Conservation (phyloP, 306 rosid genomes). For the Prunus campanulata region DNA sequence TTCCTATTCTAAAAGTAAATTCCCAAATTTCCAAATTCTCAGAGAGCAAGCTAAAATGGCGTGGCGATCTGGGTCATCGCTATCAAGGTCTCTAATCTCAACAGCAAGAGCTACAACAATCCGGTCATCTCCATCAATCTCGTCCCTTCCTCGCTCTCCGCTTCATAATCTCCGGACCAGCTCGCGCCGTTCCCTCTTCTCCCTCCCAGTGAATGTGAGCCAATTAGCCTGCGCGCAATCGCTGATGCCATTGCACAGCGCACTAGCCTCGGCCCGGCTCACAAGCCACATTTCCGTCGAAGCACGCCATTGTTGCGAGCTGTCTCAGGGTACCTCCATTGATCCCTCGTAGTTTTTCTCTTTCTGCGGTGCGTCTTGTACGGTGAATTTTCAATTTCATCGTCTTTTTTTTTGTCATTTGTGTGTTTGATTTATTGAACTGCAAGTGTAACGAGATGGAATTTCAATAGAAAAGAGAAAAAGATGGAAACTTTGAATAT, state of each 20-base stretch:
- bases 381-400: not conserved
- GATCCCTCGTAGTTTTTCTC: constrained; percentile 17
- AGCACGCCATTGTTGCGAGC: constrained; percentile 53
- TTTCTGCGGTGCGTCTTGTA: constrained; percentile 9
- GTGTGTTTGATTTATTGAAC: not conserved
- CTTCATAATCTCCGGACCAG: constrained; percentile 32
- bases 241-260: constrained; percentile 54
- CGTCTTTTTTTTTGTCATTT: not conserved
- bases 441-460: not conserved
- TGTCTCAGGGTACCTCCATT: constrained; percentile 56
- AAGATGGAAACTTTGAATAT: not conserved
- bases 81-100: constrained; percentile 49
- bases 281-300: constrained; percentile 45
- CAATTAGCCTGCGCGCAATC: constrained; percentile 49
- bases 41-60: constrained; percentile 32
- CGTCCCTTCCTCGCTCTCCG: constrained; percentile 28
- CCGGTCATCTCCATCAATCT: constrained; percentile 32
- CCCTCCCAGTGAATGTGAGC: constrained; percentile 23
- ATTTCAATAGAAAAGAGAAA: not conserved
- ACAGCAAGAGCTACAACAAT: constrained; percentile 35
- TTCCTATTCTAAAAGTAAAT: not conserved
- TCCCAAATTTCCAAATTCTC: constrained; percentile 5
- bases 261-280: constrained; percentile 39
- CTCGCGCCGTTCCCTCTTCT: constrained; percentile 35
- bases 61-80: constrained; percentile 51